Evolutionary conservation across 1,284 basidiomycete genomes (phyloP), one percentile per base, ranked within the genome.

Genomic region (Meira miltonrushii): DNA sequence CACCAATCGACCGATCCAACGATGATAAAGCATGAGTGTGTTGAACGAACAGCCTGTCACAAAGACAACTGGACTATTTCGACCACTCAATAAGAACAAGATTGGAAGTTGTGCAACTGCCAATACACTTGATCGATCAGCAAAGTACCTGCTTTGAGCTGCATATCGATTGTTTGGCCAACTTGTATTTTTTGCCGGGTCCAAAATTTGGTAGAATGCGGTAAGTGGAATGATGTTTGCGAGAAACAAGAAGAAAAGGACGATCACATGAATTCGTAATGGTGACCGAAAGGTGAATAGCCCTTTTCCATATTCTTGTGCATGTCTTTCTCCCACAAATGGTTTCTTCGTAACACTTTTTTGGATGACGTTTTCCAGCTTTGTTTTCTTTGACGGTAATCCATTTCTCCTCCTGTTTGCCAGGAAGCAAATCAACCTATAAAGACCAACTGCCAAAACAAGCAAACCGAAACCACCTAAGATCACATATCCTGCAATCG

Each of bases 21-120:
- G 69, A 40, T 80, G 79, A 25, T 71, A 72, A 1, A 79, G 62
- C 59, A 79, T 75, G 23, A 72, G 56, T 11, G 66, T 72, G 39
- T 71, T 66, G 63, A 75, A 78, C 38, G 59, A 17, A 39, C 73
- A 56, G 2, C 74, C 67, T 0, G 68, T 69, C 44, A 78, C 21
- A 55, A 69, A 67, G 1, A 68, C 59, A 5, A 79, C 19, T 15
- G 75, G 67, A 15, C 71, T 75, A 55, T 78, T 71, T 8, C 78
- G 68, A n/a, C 71, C 73, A 0, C 76, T 71, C 43, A 78, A 67
- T 12, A 79, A 53, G 43, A 78, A 64, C 15, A 78, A 62, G 43
- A 79, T 64, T 1, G 78, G 77, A 2, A 75, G 59, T 17, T 69
- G 61, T 0, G 68, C 69, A 12, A 72, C 64, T 0, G 69, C 57